Evolutionary conservation across 768 basidiomycete species (phyloP).

Genomic region (Collybia sp.): DNA sequence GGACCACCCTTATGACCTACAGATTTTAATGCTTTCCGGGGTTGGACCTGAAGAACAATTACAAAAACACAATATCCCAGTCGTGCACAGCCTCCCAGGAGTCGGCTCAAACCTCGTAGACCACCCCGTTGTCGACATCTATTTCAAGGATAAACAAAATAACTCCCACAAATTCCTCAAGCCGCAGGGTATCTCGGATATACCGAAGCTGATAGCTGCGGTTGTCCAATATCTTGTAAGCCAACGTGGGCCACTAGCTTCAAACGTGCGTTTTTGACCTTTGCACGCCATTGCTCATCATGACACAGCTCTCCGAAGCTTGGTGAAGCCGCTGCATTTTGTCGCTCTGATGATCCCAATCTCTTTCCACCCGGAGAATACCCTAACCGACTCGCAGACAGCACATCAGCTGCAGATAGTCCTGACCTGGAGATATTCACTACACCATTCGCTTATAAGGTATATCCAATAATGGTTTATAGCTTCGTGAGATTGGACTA

Average conservation of each 20-base stretch:
- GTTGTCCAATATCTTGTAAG: conserved; percentile 37
- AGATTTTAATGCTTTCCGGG: conserved; percentile 72
- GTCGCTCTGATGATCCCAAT: conserved; percentile 40
- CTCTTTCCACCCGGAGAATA: conserved; percentile 35
- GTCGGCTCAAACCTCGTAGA: conserved; percentile 75
- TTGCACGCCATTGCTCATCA: too few relatives aligned
- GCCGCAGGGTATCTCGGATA: conserved; percentile 18
- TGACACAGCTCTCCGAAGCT: too few relatives aligned
- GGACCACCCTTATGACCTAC: conserved; percentile 1
- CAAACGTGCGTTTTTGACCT: conserved; percentile 34
- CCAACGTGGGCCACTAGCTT: conserved; percentile 45
- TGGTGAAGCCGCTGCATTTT: conserved; percentile 49
- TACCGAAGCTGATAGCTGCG: conserved; percentile 24
- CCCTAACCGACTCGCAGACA: conserved; percentile 26
- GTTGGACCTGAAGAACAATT: conserved; percentile 66
- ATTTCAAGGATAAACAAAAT: conserved; percentile 47
- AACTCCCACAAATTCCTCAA: conserved; percentile 34
- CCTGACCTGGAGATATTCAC: conserved; percentile 40
- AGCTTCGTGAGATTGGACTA: too few relatives aligned
- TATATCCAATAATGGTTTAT: conserved; percentile 1
- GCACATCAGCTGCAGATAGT: conserved; percentile 30
- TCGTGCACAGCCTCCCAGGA: conserved; percentile 60
- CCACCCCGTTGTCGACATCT: conserved; percentile 52
- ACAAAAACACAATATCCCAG: conserved; percentile 42
- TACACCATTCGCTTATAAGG: conserved; percentile 36